These are phyloP conservation scores for Chytriomyces sp. DNA, from an alignment of 192 early-diverging fungal species.

Conservation along the genomic window DNA sequence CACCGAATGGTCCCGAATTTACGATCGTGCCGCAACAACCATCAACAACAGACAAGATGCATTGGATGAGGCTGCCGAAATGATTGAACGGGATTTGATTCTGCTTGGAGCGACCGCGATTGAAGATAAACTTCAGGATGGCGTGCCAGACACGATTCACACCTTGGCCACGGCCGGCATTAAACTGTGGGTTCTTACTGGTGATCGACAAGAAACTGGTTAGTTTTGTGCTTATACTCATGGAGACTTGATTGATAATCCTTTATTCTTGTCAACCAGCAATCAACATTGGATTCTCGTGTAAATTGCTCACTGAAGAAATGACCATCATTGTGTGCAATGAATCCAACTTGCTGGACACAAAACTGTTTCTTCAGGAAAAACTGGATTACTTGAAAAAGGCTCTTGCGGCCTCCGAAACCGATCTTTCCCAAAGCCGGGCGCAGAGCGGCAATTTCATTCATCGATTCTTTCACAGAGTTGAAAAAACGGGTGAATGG, in stretches of 20 bases:
- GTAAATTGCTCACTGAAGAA: constrained; percentile 93
- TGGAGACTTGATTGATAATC: not conserved
- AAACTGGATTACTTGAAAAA: constrained; percentile 61
- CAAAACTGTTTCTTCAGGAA: constrained; percentile 88
- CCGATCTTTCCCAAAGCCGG: not conserved
- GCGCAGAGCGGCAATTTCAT: not conserved
- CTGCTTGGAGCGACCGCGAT: constrained; percentile 97
- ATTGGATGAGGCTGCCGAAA: constrained; percentile 90
- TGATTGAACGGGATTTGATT: constrained; percentile 92
- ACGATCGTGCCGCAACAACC: constrained; percentile 81
- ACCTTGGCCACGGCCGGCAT: constrained; percentile 94
- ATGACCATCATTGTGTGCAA: constrained; percentile 93
- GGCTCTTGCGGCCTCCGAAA: not conserved
- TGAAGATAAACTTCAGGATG: constrained; percentile 98
- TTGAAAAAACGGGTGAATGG: constrained; percentile 26
- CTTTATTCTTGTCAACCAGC: constrained; percentile 48
- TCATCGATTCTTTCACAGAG: not conserved
- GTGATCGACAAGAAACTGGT: constrained; percentile 93
- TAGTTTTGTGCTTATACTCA: not conserved
- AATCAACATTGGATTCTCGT: constrained; percentile 98
- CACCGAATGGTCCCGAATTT: constrained; percentile 74
- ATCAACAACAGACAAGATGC: constrained; percentile 84
- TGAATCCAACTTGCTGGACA: constrained; percentile 83
- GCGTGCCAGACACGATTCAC: constrained; percentile 95
- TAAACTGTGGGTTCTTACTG: constrained; percentile 97